phyloP scores from a whole-genome alignment of 176 grass and related monocot genomes.

The Neostapfia colusana region DNA sequence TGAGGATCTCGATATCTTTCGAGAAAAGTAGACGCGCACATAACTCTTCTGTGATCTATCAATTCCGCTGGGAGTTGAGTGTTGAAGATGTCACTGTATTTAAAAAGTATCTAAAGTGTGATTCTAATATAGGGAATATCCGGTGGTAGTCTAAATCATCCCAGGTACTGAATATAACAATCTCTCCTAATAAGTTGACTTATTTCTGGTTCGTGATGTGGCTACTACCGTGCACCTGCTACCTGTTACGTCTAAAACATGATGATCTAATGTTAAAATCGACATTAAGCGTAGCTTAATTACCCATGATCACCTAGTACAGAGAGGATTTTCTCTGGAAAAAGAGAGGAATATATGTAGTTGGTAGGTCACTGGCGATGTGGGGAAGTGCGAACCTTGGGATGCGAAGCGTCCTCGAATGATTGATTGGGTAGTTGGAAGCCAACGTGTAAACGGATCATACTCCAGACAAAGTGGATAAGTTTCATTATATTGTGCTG shows the following conservation, averaged over 20 bases:
- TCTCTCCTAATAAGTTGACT: constrained; percentile 12
- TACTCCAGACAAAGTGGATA: constrained; percentile 52
- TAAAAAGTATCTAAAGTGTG: not conserved
- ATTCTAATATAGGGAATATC: constrained; percentile 9
- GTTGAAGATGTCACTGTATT: constrained; percentile 11
- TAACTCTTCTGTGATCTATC: not conserved
- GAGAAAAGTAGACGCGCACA: not conserved
- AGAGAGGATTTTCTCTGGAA: not conserved
- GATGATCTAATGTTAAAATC: too few relatives aligned
- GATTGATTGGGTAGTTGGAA: constrained; percentile 47
- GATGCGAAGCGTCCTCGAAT: constrained; percentile 33
- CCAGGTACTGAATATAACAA: constrained; percentile 2
- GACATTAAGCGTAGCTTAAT: too few relatives aligned
- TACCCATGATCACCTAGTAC: too few relatives aligned
- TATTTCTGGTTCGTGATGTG: constrained; percentile 22
- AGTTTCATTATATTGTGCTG: constrained; percentile 23
- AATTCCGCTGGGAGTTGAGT: constrained; percentile 26
- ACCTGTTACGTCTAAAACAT: too few relatives aligned
- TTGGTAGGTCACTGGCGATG: constrained; percentile 44
- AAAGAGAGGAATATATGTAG: constrained; percentile 31
- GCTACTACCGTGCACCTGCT: constrained; percentile 20
- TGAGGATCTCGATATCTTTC: constrained; percentile 12
- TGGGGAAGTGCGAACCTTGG: constrained; percentile 31
- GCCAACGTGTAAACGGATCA: constrained; percentile 44
- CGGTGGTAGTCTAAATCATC: constrained; percentile 30